Base-by-base conservation (phyloP, 805 yeast species). In the Candida lessepsii region DNA sequence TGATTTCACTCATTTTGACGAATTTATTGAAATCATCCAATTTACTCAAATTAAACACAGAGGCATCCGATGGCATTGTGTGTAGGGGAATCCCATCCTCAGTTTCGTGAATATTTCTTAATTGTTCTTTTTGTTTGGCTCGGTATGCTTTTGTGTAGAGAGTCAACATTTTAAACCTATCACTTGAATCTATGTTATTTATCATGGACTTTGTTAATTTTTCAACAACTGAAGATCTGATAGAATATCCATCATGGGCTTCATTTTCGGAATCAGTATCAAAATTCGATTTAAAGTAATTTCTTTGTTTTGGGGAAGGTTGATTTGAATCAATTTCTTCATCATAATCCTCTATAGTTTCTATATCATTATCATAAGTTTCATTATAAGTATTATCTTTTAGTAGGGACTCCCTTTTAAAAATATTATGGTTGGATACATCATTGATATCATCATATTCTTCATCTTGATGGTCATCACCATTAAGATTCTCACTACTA, bases 1-100 rank as follows among this genome's bases (percentile, higher is more conserved):
- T 60, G 21, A 67, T 40, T 35, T 61, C 63, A 17, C 67, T 57
- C 49, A 60, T 59, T 39, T 57, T 58, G 9, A 64, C 54, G 41
- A 59, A 69, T 29, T 49, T 54, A 29, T 46, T 48, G 47, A 56
- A 69, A 42, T 69, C 75, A 44, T 63, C 67, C 14, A 67, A 46
- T 5, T 51, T 39, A 1, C 66, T 54, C 13, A 66, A 48, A 6
- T 52, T 53, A 40, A 67, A 64, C 4, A 62, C 50, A 0, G 69
- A 62, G 6, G 49, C 32, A n/a, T 26, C 31, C 2, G 48, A 35
- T 5, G 42, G 14, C 17, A 51, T 15, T 1, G 42, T 18, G 25
- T 52, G 51, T 13, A 52, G 31, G 5, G 51, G 54, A 1, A 55
- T 50, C n/a, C 45, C 54, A 29, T 36, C 37, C 21, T 35, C 29